Conservation (phyloP, 2,329 filamentous ascomycete genomes). For the Fusarium avenaceum region DNA sequence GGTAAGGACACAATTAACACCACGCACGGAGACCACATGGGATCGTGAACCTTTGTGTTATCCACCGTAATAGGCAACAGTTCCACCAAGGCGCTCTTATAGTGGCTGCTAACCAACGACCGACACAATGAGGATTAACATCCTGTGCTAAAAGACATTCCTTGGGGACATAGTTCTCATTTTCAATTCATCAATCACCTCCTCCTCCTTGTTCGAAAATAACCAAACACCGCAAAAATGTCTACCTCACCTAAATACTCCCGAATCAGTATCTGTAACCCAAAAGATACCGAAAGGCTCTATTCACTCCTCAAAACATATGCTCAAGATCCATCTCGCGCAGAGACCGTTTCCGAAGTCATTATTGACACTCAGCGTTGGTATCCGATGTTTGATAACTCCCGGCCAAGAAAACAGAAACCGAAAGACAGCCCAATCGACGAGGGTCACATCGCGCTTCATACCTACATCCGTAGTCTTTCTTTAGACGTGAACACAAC, state of each 20-base stretch:
- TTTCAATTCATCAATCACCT: no score
- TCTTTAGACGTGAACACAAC: fast-evolving
- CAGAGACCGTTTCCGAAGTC: not conserved
- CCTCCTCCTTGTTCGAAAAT: no score
- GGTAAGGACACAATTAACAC: no score
- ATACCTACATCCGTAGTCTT: not conserved
- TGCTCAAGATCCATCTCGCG: not conserved
- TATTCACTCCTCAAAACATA: not conserved
- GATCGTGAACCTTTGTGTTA: not conserved
- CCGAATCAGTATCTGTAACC: not conserved
- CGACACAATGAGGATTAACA: not conserved
- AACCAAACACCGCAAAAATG: not conserved
- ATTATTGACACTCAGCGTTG: not conserved
- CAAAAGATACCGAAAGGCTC: not conserved
- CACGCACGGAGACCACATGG: not conserved
- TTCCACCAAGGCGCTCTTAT: no score
- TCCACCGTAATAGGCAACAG: not conserved
- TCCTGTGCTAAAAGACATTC: not conserved
- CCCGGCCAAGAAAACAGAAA: not conserved
- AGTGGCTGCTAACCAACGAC: not conserved
- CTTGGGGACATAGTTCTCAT: no score
- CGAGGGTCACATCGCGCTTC: not conserved
- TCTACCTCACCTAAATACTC: not conserved
- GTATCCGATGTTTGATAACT: not conserved
- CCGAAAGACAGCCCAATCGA: not conserved